phyloP scores from a whole-genome alignment of 2,329 filamentous ascomycete species.

The Pestalotiopsis sp. region DNA sequence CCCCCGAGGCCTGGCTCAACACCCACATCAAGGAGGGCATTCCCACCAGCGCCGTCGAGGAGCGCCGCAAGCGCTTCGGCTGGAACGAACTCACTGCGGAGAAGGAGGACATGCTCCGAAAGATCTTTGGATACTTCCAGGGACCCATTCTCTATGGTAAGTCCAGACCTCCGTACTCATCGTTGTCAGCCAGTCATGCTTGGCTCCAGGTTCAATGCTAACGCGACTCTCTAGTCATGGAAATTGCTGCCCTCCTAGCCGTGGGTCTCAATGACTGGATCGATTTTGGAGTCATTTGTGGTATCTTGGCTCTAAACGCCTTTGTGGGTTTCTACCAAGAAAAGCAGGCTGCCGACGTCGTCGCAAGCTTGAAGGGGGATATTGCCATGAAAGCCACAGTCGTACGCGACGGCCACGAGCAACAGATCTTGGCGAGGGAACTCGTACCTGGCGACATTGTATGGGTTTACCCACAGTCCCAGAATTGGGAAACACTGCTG shows the following conservation, averaged over 20 bases:
- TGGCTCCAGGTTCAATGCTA: background rate
- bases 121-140: slow-evolving; percentile 72
- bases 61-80: slow-evolving; percentile 63
- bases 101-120: slow-evolving; percentile 71
- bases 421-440: slow-evolving; percentile 73
- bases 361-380: slow-evolving; percentile 74
- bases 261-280: slow-evolving; percentile 77
- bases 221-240: slow-evolving; percentile 60
- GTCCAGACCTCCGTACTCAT: slow-evolving; percentile 27
- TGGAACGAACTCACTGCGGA: slow-evolving; percentile 71
- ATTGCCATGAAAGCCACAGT: slow-evolving; percentile 75
- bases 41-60: slow-evolving; percentile 54
- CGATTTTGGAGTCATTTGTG: slow-evolving; percentile 77
- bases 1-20: slow-evolving; percentile 65
- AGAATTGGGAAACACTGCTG: background rate
- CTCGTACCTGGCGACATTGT: slow-evolving; percentile 77
- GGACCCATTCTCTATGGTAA: slow-evolving; percentile 74
- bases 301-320: slow-evolving; percentile 75
- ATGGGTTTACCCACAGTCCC: slow-evolving; percentile 33
- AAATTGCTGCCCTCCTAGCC: slow-evolving; percentile 72
- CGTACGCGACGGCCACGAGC: slow-evolving; percentile 67
- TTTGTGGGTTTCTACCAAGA: slow-evolving; percentile 80
- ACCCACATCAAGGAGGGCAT: slow-evolving; percentile 67
- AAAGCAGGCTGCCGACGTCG: slow-evolving; percentile 78
- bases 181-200: slow-evolving; percentile 24